phyloP scores from a whole-genome alignment of 495 filamentous ascomycete species.

The Trichoderma orchidacearum region DNA sequence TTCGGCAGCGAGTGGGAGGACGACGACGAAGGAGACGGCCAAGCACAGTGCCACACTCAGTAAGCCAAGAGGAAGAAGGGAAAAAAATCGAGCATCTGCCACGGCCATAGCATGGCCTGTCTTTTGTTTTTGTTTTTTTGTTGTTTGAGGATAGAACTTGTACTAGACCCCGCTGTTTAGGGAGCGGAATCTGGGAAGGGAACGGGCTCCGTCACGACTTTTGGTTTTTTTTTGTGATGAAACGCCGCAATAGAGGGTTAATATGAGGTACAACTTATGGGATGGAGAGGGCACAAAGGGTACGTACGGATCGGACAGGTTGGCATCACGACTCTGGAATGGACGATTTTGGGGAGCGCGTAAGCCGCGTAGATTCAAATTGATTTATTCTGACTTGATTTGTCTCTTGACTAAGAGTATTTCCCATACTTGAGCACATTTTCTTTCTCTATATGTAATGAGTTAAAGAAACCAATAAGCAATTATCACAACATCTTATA shows the following conservation, averaged over 20 bases:
- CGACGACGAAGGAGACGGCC: conserved; percentile 41
- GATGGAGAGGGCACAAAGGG: not conserved
- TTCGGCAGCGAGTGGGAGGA: conserved; percentile 67
- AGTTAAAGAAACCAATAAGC: too few species aligned
- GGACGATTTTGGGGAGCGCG: not conserved
- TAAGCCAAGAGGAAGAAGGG: conserved; percentile 40
- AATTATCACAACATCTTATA: too few species aligned
- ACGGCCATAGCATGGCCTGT: not conserved
- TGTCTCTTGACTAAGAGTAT: not conserved
- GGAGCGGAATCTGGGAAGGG: not conserved
- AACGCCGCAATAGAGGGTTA: not conserved
- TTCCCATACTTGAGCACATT: not conserved
- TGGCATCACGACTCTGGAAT: not conserved
- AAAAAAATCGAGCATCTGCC: not conserved
- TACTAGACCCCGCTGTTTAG: not conserved
- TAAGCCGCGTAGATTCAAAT: not conserved
- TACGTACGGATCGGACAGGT: not conserved
- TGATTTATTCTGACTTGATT: not conserved
- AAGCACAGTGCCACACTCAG: conserved; percentile 74
- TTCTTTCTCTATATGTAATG: too few species aligned
- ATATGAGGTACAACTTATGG: not conserved
- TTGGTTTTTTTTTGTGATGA: not conserved
- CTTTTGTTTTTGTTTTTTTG: not conserved
- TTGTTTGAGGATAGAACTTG: not conserved
- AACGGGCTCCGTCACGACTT: not conserved